Conservation (phyloP, 352 stramenopile species). For the Phytophthora gonapodyides region DNA sequence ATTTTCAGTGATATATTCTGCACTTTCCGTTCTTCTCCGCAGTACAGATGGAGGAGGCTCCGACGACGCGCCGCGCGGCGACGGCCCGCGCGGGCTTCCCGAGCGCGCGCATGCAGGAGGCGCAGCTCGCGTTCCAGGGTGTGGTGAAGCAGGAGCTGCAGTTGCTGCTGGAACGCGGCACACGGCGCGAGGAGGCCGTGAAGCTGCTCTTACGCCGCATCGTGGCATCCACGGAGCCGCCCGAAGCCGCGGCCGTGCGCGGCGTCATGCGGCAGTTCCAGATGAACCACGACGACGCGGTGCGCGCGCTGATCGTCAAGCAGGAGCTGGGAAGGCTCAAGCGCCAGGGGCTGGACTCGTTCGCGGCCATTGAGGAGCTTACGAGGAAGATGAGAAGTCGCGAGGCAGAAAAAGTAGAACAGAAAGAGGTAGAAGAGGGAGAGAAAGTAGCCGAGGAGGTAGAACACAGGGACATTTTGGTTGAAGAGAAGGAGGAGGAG, state of each 20-base stretch:
- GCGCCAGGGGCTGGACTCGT: constrained; percentile 74
- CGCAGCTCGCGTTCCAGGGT: constrained; percentile 68
- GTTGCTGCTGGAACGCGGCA: constrained; percentile 52
- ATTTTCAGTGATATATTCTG: no score
- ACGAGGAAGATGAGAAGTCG: constrained; percentile 82
- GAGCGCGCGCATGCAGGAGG: constrained; percentile 59
- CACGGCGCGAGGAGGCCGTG: constrained; percentile 73
- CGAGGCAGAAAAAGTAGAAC: constrained; percentile 5
- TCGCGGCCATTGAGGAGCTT: constrained; percentile 84
- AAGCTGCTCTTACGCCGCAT: constrained; percentile 77
- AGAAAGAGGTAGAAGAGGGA: constrained; percentile 13
- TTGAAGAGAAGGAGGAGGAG: constrained; percentile 1
- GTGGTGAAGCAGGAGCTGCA: constrained; percentile 86
- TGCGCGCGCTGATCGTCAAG: constrained; percentile 86
- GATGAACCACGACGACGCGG: constrained; percentile 86
- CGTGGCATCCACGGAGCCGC: constrained; percentile 65
- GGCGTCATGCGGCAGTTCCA: constrained; percentile 86
- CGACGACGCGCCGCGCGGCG: constrained; percentile 25
- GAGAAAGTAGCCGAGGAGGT: constrained; percentile 11
- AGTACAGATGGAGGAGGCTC: constrained; percentile 22
- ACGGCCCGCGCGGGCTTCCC: constrained; percentile 14
- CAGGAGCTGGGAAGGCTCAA: constrained; percentile 84
- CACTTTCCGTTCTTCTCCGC: constrained; percentile 34
- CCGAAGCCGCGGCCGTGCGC: constrained; percentile 63
- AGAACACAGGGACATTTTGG: constrained; percentile 10